Evolutionary conservation across 495 filamentous ascomycete genomes (phyloP), one percentile per base, ranked within the genome.

Genomic region (Glarea lozoyensis): DNA sequence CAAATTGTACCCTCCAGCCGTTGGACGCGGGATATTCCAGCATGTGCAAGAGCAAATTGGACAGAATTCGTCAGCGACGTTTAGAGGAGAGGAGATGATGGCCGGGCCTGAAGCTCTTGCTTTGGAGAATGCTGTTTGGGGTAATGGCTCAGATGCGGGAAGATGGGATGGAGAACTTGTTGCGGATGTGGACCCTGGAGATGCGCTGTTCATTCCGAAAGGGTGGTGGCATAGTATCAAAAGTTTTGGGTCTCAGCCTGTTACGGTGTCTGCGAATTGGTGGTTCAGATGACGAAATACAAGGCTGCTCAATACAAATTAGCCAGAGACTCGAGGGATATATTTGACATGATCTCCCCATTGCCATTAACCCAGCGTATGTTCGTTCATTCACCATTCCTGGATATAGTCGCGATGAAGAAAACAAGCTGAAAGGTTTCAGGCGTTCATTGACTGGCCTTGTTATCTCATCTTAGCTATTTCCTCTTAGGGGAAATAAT

Each of bases 191-290:
- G 57, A 61, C 2, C 62, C 70, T 11, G 81, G 84, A 0, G 88
- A 96, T 67, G 78, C 69, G 0, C 45, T 97, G 32, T 96, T 90
- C 57, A 89, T 98, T 42, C 92, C 90, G 0, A 78, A 75, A 46
- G 87, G 86, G 10, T 98, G 88, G 88, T 98, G 92, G 92, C 92
- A 98, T 72, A 88, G 84, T 56, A 78, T 98, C 38, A 82, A 76
- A 54, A 86, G 89, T 16, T 53, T 77, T 39, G 84, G 81, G 11
- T 50, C 67, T 16, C 73, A 76, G 11, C n/a, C n/a, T n/a, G 71
- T 82, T 23, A 83, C 69, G 35, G 81, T 63, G 37, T 86, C 82
- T 48, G 82, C 84, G 27, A 96, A 96, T 61, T 96, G 90, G 90
- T 96, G 89, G 89, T 96, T 94, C 47, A 69, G 83, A 40, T 87